Conservation (phyloP, 306 rosid genomes). For the Purshia tridentata region DNA sequence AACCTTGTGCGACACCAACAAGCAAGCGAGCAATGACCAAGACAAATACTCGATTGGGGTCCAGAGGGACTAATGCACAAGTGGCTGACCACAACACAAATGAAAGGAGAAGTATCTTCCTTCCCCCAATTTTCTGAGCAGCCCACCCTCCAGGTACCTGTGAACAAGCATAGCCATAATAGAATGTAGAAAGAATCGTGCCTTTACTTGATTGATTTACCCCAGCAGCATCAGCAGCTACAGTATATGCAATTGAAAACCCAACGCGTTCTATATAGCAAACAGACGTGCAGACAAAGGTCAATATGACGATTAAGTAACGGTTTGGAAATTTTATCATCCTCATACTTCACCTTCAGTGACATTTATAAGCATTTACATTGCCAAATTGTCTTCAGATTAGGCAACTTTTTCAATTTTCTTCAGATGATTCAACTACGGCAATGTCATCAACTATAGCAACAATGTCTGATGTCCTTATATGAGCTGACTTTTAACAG, state of each 20-base stretch:
- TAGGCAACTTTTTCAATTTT: neutral
- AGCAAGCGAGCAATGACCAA: conserved; percentile 83
- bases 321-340: conserved; percentile 59
- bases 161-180: conserved; percentile 93
- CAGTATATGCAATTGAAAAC: conserved; percentile 87
- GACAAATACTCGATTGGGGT: conserved; percentile 54
- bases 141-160: conserved; percentile 99
- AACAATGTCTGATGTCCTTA: neutral
- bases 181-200: conserved; percentile 78
- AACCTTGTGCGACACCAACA: conserved; percentile 94
- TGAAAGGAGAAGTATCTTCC: conserved; percentile 76
- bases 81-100: conserved; percentile 85
- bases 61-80: conserved; percentile 75
- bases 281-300: conserved; percentile 87
- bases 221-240: conserved; percentile 77
- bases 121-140: conserved; percentile 84
- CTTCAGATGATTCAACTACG: neutral
- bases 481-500: neutral
- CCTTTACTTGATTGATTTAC: conserved; percentile 86
- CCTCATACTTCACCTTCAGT: conserved; percentile 35
- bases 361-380: conserved; percentile 8
- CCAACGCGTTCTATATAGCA: conserved; percentile 95
- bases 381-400: neutral
- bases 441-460: neutral
- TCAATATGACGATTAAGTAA: conserved; percentile 73